A percentile compares a stretch with the other conserved stretches of the same genome.
phyloP scores from a whole-genome alignment of 2,329 filamentous ascomycete species.

The Alternaria gaisen region DNA sequence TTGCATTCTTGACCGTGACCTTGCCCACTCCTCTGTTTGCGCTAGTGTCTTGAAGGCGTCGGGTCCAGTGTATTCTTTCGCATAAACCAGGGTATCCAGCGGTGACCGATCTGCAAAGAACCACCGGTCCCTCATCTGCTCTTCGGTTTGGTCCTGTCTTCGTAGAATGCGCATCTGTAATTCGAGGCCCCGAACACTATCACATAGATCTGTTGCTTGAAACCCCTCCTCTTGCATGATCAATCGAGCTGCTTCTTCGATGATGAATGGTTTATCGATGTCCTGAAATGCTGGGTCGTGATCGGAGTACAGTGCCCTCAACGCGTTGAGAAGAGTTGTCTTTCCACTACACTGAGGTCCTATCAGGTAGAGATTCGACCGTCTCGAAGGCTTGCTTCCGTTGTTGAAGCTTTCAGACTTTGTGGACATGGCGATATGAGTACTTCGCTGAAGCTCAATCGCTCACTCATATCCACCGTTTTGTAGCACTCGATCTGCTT shows the following conservation, averaged over 20 bases:
- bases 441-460: not conserved
- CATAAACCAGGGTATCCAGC: conserved; percentile 6
- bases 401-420: not conserved
- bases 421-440: not conserved
- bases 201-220: not conserved
- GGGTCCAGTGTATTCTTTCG: conserved; percentile 1
- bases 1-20: conserved; percentile 5
- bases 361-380: conserved; percentile 4
- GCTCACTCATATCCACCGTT: not conserved
- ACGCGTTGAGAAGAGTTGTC: conserved; percentile 5
- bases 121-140: conserved; percentile 7
- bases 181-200: conserved; percentile 4
- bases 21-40: conserved; percentile 4
- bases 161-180: conserved; percentile 5
- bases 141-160: conserved; percentile 5
- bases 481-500: not conserved
- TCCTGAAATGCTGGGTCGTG: conserved; percentile 2
- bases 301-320: conserved; percentile 4
- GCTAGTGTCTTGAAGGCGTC: conserved; percentile 14
- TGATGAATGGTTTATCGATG: not conserved
- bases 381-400: not conserved
- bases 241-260: conserved; percentile 5
- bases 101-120: conserved; percentile 7
- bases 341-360: conserved; percentile 8
- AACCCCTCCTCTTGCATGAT: conserved; percentile 5